Evolutionary conservation across 176 grass and related monocot genomes (phyloP).

Genomic region (Oryza glumipatula): DNA sequence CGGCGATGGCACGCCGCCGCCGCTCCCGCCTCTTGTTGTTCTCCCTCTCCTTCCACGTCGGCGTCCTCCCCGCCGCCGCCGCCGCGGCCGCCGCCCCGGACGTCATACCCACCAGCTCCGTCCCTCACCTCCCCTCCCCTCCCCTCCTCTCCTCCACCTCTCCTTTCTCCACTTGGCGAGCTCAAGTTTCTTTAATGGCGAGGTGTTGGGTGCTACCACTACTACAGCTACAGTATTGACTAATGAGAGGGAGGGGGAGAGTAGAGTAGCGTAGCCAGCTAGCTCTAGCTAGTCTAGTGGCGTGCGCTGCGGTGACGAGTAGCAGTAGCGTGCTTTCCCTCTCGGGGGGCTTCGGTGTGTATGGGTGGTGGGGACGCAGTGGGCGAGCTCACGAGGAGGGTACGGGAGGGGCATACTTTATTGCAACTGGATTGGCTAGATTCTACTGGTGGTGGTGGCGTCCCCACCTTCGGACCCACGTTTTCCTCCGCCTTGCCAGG

Average conservation of each 20-base stretch:
- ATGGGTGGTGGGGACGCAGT: conserved; percentile 19
- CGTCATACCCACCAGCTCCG: conserved; percentile 40
- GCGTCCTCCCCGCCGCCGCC: conserved; percentile 58
- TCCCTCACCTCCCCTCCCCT: not conserved
- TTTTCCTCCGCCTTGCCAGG: conserved; percentile 21
- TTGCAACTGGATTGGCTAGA: conserved; percentile 70
- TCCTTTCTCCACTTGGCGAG: conserved; percentile 32
- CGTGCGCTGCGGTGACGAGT: not conserved
- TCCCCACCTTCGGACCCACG: not conserved
- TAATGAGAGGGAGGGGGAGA: not conserved
- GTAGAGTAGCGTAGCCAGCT: not conserved
- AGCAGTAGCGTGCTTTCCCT: conserved; percentile 33
- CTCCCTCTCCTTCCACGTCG: conserved; percentile 98
- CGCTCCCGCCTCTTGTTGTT: conserved; percentile 96
- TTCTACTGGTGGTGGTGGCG: conserved; percentile 47
- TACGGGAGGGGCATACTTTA: conserved; percentile 54
- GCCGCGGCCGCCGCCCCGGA: conserved; percentile 39
- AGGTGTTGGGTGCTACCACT: conserved; percentile 18
- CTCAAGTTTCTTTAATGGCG: conserved; percentile 48
- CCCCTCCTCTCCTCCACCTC: not conserved
- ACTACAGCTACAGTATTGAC: conserved; percentile 24
- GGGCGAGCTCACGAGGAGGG: conserved; percentile 64
- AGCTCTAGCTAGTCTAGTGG: conserved; percentile 19
- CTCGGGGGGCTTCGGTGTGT: conserved; percentile 8
- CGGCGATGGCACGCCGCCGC: conserved; percentile 80